Percentiles rank a stretch among this genome's conserved stretches.
Conservation (phyloP, 75 land plant genomes). For the Chamaecyparis obtusa region DNA sequence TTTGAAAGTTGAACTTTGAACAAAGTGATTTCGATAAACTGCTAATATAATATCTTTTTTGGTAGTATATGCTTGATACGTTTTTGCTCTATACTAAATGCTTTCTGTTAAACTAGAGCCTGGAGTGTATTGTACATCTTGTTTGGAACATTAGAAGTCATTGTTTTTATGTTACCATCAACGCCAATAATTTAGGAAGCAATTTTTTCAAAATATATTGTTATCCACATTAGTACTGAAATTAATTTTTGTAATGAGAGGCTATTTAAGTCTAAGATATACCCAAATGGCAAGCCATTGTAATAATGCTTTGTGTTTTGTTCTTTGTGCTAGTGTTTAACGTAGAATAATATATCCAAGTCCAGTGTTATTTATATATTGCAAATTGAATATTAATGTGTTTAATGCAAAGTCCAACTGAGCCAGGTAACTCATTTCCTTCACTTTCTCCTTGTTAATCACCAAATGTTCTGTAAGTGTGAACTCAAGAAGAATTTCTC, state of each 20-base stretch:
- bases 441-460: neutral
- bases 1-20: neutral
- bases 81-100: neutral
- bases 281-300: neutral
- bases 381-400: neutral
- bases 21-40: neutral
- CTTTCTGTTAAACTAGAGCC: neutral
- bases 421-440: neutral
- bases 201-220: neutral
- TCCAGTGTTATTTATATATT: neutral
- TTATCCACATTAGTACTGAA: neutral
- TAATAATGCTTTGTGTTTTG: neutral
- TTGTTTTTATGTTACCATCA: neutral
- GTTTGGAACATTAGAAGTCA: neutral
- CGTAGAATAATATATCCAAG: neutral
- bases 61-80: neutral
- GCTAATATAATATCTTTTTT: neutral
- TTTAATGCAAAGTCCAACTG: neutral
- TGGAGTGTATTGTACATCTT: neutral
- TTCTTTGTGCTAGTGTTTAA: no score
- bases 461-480: neutral
- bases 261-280: neutral
- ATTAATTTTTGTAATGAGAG: neutral
- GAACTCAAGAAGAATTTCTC: neutral
- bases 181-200: neutral